Conservation (phyloP, 257 asterid species). For the Solanum chiquidenum region DNA sequence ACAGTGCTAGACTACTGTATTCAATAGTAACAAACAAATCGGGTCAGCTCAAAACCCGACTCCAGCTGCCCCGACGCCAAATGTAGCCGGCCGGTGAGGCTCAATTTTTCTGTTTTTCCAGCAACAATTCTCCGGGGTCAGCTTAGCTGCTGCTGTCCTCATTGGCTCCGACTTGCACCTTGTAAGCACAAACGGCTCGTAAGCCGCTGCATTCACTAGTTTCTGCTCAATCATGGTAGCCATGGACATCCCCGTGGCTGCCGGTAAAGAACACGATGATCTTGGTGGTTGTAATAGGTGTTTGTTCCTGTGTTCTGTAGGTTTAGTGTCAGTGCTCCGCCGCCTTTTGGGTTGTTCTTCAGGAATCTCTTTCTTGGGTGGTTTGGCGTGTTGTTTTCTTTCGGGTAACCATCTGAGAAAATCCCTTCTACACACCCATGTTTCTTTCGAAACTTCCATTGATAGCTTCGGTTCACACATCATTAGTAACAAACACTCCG, state of each 20-base stretch:
- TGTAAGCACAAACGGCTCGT: constrained; percentile 82
- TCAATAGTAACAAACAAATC: constrained; percentile 9
- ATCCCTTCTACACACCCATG: constrained; percentile 94
- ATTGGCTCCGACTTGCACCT: constrained; percentile 97
- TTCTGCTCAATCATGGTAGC: constrained; percentile 68
- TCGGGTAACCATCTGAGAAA: constrained; percentile 75
- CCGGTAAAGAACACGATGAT: constrained; percentile 61
- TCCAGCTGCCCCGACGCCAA: constrained; percentile 71
- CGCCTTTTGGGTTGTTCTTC: constrained; percentile 1
- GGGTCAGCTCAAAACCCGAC: constrained; percentile 54
- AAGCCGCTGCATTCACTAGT: constrained; percentile 59
- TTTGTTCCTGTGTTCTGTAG: not conserved
- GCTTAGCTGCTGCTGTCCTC: constrained; percentile 87
- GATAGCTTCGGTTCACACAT: constrained; percentile 97
- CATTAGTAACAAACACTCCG: constrained; percentile 83
- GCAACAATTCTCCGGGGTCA: constrained; percentile 61
- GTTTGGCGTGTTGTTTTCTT: constrained; percentile 12
- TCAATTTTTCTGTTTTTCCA: constrained; percentile 75
- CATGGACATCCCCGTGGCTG: constrained; percentile 36
- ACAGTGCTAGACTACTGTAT: constrained; percentile 15
- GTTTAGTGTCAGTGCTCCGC: not conserved
- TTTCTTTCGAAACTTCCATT: constrained; percentile 94
- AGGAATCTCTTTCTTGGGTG: not conserved
- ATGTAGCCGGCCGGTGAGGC: constrained; percentile 59
- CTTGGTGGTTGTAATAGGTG: constrained; percentile 24